Evolutionary conservation across 345 rosid genomes (phyloP).

Genomic region (Limnanthes douglasii): DNA sequence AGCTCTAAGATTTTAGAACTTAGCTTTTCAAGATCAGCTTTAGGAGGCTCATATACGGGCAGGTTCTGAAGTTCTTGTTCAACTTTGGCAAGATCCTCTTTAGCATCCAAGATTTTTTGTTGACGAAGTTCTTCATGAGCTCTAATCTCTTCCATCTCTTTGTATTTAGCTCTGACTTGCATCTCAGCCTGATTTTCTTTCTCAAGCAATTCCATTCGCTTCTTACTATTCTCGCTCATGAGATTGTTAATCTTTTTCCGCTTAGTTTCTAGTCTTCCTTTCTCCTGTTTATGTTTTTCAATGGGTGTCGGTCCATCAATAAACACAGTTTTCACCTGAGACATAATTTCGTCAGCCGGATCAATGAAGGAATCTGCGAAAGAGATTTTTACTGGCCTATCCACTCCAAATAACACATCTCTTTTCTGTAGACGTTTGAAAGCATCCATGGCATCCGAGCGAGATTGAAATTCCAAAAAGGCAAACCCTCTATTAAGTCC

Average conservation of each 20-base stretch:
- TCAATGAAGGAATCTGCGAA: too few relatives aligned
- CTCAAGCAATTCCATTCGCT: conserved; percentile 27
- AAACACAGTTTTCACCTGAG: too few relatives aligned
- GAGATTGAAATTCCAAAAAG: too few relatives aligned
- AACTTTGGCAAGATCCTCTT: conserved; percentile 51
- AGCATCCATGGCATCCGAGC: too few relatives aligned
- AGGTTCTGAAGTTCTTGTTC: conserved; percentile 46
- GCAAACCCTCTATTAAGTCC: too few relatives aligned
- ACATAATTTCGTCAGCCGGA: too few relatives aligned
- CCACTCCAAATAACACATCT: too few relatives aligned
- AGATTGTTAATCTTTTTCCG: conserved; percentile 32
- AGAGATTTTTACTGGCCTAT: too few relatives aligned
- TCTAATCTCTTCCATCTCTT: conserved; percentile 58
- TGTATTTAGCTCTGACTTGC: conserved; percentile 46
- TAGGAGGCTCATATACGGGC: conserved; percentile 50
- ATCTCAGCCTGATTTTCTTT: conserved; percentile 45
- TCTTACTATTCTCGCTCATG: conserved; percentile 38
- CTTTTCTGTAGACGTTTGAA: too few relatives aligned
- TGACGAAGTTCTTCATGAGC: conserved; percentile 59
- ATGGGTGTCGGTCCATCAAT: too few relatives aligned
- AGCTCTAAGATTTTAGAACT: conserved; percentile 39
- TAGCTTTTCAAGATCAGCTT: conserved; percentile 38
- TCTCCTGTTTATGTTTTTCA: conserved; percentile 54
- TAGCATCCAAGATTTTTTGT: conserved; percentile 59
- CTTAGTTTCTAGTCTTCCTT: conserved; percentile 27